Conservation (phyloP, 352 stramenopile species). For the Blastocystis sp. region DNA sequence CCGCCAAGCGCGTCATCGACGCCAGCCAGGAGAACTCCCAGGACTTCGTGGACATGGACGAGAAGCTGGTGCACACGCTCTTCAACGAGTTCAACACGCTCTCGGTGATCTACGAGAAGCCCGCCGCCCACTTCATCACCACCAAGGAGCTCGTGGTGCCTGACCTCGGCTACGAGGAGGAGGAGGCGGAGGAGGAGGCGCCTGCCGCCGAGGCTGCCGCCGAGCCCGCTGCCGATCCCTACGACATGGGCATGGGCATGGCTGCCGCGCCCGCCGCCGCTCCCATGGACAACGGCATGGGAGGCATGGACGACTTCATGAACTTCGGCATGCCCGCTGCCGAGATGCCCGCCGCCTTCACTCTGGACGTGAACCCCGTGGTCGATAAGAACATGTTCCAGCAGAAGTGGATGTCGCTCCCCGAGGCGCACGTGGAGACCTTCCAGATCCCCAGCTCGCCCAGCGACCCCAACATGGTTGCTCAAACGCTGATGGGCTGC, state of each 20-base stretch:
- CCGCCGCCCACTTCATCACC: conserved; percentile 83
- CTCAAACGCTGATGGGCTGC: not conserved
- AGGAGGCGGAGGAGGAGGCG: conserved; percentile 62
- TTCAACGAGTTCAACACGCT: conserved; percentile 94
- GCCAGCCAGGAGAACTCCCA: conserved; percentile 64
- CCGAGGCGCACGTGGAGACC: conserved; percentile 39
- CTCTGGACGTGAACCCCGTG: conserved; percentile 7
- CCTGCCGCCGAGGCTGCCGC: conserved; percentile 62
- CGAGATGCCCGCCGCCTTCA: not conserved
- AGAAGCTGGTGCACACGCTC: conserved; percentile 73
- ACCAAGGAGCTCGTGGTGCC: conserved; percentile 64
- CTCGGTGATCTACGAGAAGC: conserved; percentile 87
- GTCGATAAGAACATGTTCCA: conserved; percentile 33
- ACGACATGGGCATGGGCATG: not conserved
- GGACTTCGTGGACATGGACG: conserved; percentile 72
- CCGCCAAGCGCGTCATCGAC: conserved; percentile 76
- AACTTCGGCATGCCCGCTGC: conserved; percentile 34
- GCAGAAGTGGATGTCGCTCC: conserved; percentile 55
- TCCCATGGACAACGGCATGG: not conserved
- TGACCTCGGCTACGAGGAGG: conserved; percentile 59
- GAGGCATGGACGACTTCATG: conserved; percentile 55
- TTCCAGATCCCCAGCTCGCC: conserved; percentile 51
- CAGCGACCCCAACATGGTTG: conserved; percentile 24
- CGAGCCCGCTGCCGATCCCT: conserved; percentile 49
- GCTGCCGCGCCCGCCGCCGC: conserved; percentile 57